These are phyloP conservation scores for Plenodomus tracheiphilus DNA, from an alignment of 2,329 filamentous ascomycete genomes.

Conservation along the genomic window DNA sequence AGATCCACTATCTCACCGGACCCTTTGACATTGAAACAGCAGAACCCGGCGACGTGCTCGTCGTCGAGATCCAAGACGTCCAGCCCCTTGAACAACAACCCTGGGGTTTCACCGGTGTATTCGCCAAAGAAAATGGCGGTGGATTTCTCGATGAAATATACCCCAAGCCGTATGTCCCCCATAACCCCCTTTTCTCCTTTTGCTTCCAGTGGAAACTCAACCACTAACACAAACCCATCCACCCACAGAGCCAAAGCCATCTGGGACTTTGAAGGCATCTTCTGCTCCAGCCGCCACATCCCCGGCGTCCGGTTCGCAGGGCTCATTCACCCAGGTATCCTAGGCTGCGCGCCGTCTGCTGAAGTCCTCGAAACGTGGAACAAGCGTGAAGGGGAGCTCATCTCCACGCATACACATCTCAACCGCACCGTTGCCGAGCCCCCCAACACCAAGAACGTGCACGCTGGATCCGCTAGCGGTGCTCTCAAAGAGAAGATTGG, in stretches of 20 bases:
- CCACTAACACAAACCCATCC: too few species aligned
- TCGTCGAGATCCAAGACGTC: constrained; percentile 91
- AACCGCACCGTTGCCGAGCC: constrained; percentile 75
- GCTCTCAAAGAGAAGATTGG: constrained; percentile 69
- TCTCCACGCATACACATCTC: constrained; percentile 62
- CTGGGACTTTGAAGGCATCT: constrained; percentile 77
- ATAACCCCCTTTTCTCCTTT: not conserved
- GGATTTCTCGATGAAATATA: constrained; percentile 89
- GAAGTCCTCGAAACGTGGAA: constrained; percentile 84
- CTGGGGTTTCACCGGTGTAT: constrained; percentile 89
- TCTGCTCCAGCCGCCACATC: constrained; percentile 78
- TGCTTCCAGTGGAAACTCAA: not conserved
- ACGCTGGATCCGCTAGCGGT: constrained; percentile 67
- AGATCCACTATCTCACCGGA: constrained; percentile 84
- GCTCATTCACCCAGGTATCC: constrained; percentile 87
- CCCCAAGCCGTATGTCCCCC: constrained; percentile 71
- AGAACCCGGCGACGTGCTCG: constrained; percentile 79
- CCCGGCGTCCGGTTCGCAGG: constrained; percentile 81
- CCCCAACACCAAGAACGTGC: constrained; percentile 70
- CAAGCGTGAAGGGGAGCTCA: constrained; percentile 76
- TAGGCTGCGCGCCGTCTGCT: constrained; percentile 83
- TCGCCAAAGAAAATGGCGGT: constrained; percentile 79
- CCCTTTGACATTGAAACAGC: constrained; percentile 86
- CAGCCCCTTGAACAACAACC: constrained; percentile 84
- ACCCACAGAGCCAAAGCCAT: constrained; percentile 69